Base-by-base conservation (phyloP, 2,329 filamentous ascomycete genomes). In the Colletotrichum tofieldiae region DNA sequence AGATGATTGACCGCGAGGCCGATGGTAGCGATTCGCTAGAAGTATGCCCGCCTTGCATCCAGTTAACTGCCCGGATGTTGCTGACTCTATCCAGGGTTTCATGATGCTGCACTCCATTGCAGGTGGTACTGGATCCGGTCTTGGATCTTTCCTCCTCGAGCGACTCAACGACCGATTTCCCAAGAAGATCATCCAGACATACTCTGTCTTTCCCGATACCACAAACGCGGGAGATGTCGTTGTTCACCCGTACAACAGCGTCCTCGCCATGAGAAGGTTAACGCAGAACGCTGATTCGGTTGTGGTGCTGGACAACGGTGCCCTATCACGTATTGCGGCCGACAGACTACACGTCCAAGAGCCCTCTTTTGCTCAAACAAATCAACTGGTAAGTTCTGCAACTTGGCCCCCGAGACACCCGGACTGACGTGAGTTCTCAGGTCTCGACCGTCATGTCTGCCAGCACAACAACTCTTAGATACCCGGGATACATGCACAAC, bases 401-500 rank as follows among this genome's bases (percentile, higher is more conserved):
- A 20, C 12, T 8, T 32, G 8, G 5, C 26, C 2, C 14, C 18
- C 8, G 16, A 49, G 20, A n/a, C 26, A 4, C 9, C 16, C 5
- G 32, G 29, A 32, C 41, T 75, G 37, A 73, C 35, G 56, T 79
- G 37, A 32, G 11, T 47, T 63, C n/a, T 59, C 51, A 93, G 90
- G 89, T 96, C 5, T 96, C 95, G 9, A 99, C 97, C 1, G 97
- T 99, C 81, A 99, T 99, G 96, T 98, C 95, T 45, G 96, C 96
- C 49, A 97, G 94, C 80, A 99, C 96, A 5, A 98, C 96, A 12
- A 98, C 97, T 2, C 90, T 99, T 62, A 91, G 96, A 79, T 99
- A 99, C 81, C 96, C 96, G 1, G 96, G 96, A 49, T 99, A 99
- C 84, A 99, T 99, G 96, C 96, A 99, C 87, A 99, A 99, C 82